Base-by-base conservation (phyloP, 495 filamentous ascomycete genomes). In the Penicillium parvum region DNA sequence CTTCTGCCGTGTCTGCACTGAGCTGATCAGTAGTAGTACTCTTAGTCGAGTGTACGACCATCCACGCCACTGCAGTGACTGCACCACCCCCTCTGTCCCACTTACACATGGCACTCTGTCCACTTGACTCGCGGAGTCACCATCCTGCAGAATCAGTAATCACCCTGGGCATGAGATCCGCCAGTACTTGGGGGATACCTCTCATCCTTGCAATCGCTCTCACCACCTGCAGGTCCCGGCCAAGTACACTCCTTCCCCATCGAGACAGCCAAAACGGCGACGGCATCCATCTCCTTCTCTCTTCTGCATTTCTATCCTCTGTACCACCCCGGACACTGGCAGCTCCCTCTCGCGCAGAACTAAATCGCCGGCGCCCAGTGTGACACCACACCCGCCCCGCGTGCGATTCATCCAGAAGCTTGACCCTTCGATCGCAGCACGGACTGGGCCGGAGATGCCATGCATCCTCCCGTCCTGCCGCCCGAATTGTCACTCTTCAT, bases 381-480 rank as follows among this genome's bases (percentile, higher is more conserved):
- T 44, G 7, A 29, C 41, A 36, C 40, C 30, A 27, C 29, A 6
- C 19, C 32, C 41, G 19, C 9, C 11, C 11, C 41, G 41, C 32
- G 23, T 44, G 41, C 19, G 6, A 14, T 12, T 26, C 20, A 32
- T 16, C 28, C 20, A 16, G 40, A 47, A 47, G 49, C 49, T 52
- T 52, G 49, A 46, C 18, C 17, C 20, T 19, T 30, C 38, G 33
- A 43, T 43, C 33, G 27, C 20, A 33, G 28, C 28, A 11, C 19
- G 11, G 37, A 45, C 37, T 49, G 49, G 50, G 21, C 49, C 45
- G 40, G 52, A 27, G 28, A 29, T 44, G 5, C 25, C 14, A 20
- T 49, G 48, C 45, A 40, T 8, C 36, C 34, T 47, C 53, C 50
- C 46, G 53, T 43, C 28, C 41, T 23, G 43, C 23, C 41, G 41